Base-by-base conservation (phyloP, 345 rosid species). In the Capsella bursapastoris region DNA sequence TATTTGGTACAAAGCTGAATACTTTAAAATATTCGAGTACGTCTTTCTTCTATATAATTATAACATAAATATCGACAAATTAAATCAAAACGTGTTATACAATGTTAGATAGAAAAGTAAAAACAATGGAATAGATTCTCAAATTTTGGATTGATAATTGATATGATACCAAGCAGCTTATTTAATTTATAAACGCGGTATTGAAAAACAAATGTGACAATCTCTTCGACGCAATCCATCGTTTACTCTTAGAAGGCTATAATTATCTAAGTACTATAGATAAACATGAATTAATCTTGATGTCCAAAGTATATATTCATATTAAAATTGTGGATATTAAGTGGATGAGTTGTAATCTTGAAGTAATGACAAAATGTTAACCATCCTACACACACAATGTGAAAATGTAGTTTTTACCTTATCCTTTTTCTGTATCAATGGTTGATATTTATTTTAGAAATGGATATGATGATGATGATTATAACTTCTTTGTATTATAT, bases 21-120 rank as follows among this genome's bases (percentile, higher is more conserved):
- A 35, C 65, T 53, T 61, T 76, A 25, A 31, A 15, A 62, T 69
- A 76, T 76, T 76, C 75, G 49, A 22, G 25, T 22, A 22, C 25
- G 3, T 51, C 12, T 60, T 35, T 66, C 37, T 22, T 22, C 25
- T 22, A 22, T 22, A 22, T 22, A 22, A 22, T 22, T 22, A 22
- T 22, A 22, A 22, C 25, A 22, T 22, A 22, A 22, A 22, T 22
- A 22, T 22, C 25, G 25, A 22, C 25, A 22, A 22, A 22, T 22
- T 1, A 22, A 22, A 22, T 22, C 25, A 22, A 22, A 22, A 22
- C 25, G 25, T 22, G 25, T 22, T 22, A 22, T 22, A 22, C 25
- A 22, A 1, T 22, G 25, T 22, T 22, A 22, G 25, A 1, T 22
- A 22, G 25, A 1, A 22, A 22, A 22, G 25, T 22, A 22, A 22